Percentiles rank a stretch among this genome's conserved stretches.
These are phyloP conservation scores for Tylopilus balloui DNA, from an alignment of 768 basidiomycete species.

Conservation along the genomic window DNA sequence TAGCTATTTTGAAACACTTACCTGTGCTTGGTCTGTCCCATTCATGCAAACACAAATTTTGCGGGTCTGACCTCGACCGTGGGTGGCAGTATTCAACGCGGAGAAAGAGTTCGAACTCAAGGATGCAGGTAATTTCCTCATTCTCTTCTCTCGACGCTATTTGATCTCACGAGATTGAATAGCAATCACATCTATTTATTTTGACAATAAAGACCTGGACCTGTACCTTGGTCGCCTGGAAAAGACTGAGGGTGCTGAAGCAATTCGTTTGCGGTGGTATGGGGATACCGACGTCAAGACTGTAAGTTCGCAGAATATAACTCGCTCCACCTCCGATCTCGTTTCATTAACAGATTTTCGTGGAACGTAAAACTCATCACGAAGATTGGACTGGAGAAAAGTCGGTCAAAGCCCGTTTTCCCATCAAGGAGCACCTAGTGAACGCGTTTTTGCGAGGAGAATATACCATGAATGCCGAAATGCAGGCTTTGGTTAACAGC, in stretches of 20 bases:
- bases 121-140: slow-evolving; percentile 57
- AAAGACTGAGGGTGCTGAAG: slow-evolving; percentile 98
- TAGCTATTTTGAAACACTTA: slow-evolving; percentile 87
- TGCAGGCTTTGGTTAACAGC: slow-evolving; percentile 78
- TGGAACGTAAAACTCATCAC: slow-evolving; percentile 87
- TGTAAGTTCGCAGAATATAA: slow-evolving; percentile 38
- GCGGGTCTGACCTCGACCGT: slow-evolving; percentile 5
- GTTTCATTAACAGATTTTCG: slow-evolving; percentile 56
- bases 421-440: slow-evolving; percentile 89
- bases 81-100: slow-evolving; percentile 74
- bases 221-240: slow-evolving; percentile 95
- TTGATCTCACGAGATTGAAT: slow-evolving; percentile 14
- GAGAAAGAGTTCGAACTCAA: slow-evolving; percentile 88
- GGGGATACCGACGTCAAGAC: slow-evolving; percentile 81
- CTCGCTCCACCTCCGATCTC: background rate
- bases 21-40: slow-evolving; percentile 79
- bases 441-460: slow-evolving; percentile 88
- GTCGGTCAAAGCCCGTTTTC: slow-evolving; percentile 95
- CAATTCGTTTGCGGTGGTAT: slow-evolving; percentile 95
- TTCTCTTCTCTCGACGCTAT: background rate
- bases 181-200: slow-evolving; percentile 97
- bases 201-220: slow-evolving; percentile 93
- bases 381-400: slow-evolving; percentile 99
- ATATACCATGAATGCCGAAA: slow-evolving; percentile 90
- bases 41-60: background rate